Percentiles rank a stretch among this genome's conserved stretches.
Conservation (phyloP, 345 rosid species). For the Crucihimalaya himalaica region DNA sequence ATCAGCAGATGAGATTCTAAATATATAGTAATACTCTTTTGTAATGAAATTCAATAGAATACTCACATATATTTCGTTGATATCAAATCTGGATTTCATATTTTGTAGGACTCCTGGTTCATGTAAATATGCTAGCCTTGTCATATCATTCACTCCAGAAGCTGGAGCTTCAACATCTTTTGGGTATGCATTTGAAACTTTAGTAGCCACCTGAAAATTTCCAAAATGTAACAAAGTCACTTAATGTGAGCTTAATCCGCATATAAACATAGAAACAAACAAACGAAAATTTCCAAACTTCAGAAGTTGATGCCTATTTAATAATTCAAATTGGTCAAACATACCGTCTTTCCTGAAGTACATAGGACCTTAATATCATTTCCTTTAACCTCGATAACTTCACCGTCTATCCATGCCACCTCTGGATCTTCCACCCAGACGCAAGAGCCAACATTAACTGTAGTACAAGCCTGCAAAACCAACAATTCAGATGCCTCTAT, state of each 20-base stretch:
- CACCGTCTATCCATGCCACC: conserved; percentile 87
- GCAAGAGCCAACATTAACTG: conserved; percentile 66
- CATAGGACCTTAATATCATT: conserved; percentile 76
- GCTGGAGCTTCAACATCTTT: conserved; percentile 88
- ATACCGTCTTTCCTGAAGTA: conserved; percentile 84
- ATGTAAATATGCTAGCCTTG: conserved; percentile 91
- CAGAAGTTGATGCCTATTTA: not conserved
- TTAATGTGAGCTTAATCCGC: not conserved
- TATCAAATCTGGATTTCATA: conserved; percentile 89
- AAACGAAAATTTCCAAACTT: not conserved
- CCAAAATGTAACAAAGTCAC: not conserved
- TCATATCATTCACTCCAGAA: conserved; percentile 98
- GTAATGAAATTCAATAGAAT: not conserved
- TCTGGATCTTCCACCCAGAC: conserved; percentile 96
- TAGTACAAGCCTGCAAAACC: conserved; percentile 43
- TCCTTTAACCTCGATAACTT: conserved; percentile 68
- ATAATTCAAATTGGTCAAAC: conserved; percentile 20
- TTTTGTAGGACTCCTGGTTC: conserved; percentile 97
- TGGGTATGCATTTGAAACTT: conserved; percentile 72
- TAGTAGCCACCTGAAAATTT: conserved; percentile 57
- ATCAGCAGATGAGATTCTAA: not conserved
- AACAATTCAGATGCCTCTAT: not conserved
- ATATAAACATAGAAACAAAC: not conserved
- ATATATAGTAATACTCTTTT: not conserved
- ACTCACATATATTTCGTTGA: conserved; percentile 93